phyloP scores from a whole-genome alignment of 2,329 filamentous ascomycete species.

The Amauroascus niger region DNA sequence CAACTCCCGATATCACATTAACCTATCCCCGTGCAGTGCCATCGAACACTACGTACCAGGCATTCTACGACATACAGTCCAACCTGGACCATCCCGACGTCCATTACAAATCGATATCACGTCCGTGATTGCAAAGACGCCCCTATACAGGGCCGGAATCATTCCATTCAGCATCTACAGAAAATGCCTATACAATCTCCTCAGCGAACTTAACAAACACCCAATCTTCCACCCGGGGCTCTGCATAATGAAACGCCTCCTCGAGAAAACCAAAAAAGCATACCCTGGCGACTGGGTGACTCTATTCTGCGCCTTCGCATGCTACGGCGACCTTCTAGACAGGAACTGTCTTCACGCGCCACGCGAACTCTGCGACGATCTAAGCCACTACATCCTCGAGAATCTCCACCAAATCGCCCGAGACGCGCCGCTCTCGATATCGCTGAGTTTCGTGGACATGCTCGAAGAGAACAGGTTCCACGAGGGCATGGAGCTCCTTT shows the following conservation, averaged over 20 bases:
- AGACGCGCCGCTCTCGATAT: not conserved
- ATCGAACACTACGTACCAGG: not conserved
- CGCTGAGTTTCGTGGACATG: constrained; percentile 3
- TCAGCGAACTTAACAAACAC: not conserved
- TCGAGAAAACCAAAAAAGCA: not conserved
- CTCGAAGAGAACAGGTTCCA: not conserved
- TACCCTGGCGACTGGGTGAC: not conserved
- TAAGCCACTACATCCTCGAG: not conserved
- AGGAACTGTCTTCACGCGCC: not conserved
- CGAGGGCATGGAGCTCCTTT: not conserved
- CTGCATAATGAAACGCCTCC: not conserved
- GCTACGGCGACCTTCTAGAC: constrained; percentile 7
- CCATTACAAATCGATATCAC: not conserved
- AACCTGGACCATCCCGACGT: not conserved
- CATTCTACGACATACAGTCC: not conserved
- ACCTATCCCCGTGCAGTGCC: not conserved
- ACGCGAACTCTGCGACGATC: not conserved
- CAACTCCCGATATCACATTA: not conserved
- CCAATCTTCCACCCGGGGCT: not conserved
- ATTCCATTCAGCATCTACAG: not conserved
- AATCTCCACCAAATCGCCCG: not conserved
- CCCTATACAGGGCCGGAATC: not conserved
- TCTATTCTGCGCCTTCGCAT: constrained; percentile 4
- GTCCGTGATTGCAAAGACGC: not conserved
- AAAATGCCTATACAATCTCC: not conserved